Base-by-base conservation (phyloP, 2,329 filamentous ascomycete genomes). In the Fragosphaeria purpurea region DNA sequence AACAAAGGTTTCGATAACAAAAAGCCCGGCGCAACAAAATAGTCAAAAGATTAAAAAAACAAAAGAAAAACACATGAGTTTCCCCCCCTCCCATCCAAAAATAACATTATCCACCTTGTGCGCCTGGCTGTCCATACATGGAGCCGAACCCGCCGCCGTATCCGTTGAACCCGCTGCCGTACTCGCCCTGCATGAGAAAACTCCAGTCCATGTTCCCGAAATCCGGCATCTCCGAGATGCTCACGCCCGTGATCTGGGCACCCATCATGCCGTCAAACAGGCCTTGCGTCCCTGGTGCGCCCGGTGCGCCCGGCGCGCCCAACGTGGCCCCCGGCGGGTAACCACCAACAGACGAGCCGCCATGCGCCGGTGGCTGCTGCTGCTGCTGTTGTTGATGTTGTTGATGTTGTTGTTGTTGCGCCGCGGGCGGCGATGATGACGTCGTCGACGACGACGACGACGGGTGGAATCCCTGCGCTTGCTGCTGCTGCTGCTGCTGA, bases 121-220 rank as follows among this genome's bases (percentile, higher is more conserved):
- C 33, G 11, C 49, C 74, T 6, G 40, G 35, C 31, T 50, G 52
- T 7, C 51, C 49, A n/a, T 57, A 57, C 46, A 56, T 54, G 39
- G 37, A 11, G 6, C 45, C 46, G 40, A 49, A 56, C 4, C 50
- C 50, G 33, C 39, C 38, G 11, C 11, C 43, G 6, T 12, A 42
- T 7, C 11, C 44, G 10, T 22, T 46, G 37, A 39, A 41, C 40
- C 56, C 55, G 42, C 53, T 50, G 44, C 55, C 64, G 50, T 71
- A 71, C 49, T 54, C 51, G 63, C 50, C 51, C 39, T 72, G 68
- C 58, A 75, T 65, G 47, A 75, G 61, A 39, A 70, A 70, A 33
- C 67, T 69, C 73, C 73, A 76, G 56, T 76, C 72, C 71, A 76
- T 71, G 34, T 70, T 56, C 1, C 56, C 58, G 44, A 64, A 57